These are phyloP conservation scores for Colletotrichum spinosum DNA, from an alignment of 2,329 filamentous ascomycete species.

Conservation along the genomic window DNA sequence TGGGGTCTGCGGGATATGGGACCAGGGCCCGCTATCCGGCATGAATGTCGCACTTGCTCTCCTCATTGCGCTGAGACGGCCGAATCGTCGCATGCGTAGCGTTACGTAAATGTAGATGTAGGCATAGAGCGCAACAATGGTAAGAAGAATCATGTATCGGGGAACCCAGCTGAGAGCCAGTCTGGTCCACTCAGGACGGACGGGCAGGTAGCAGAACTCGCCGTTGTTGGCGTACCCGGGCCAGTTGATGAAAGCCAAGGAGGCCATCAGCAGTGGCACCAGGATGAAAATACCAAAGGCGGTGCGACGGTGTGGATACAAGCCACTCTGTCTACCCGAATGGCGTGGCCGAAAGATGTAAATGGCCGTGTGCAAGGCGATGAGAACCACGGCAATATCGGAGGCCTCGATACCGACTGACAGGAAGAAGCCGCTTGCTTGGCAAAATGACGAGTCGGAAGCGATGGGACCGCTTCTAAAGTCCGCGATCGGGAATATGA, in stretches of 20 bases:
- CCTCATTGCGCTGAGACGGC: slow-evolving; percentile 36
- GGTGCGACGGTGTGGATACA: slow-evolving; percentile 74
- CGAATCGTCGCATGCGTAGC: slow-evolving; percentile 55
- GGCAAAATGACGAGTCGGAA: slow-evolving; percentile 69
- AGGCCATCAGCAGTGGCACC: slow-evolving; percentile 70
- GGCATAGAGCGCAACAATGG: slow-evolving; percentile 73
- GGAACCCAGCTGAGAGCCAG: slow-evolving; percentile 79
- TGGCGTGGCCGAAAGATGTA: slow-evolving; percentile 73
- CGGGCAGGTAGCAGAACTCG: slow-evolving; percentile 77
- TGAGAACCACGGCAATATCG: slow-evolving; percentile 78
- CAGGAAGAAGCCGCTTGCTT: slow-evolving; percentile 76
- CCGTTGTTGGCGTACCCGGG: slow-evolving; percentile 71
- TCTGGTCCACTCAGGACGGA: slow-evolving; percentile 75
- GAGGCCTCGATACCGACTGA: slow-evolving; percentile 75
- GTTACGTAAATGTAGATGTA: slow-evolving; percentile 78
- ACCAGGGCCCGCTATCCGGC: slow-evolving; percentile 16
- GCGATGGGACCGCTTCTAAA: slow-evolving; percentile 63
- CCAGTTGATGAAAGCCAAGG: slow-evolving; percentile 71
- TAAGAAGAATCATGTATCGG: slow-evolving; percentile 74
- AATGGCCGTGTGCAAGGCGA: slow-evolving; percentile 78
- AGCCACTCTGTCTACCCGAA: slow-evolving; percentile 66
- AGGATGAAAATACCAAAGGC: slow-evolving; percentile 69
- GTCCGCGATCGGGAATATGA: slow-evolving; percentile 72
- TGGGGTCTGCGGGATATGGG: slow-evolving; percentile 41
- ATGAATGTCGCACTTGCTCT: slow-evolving; percentile 30